A percentile compares a stretch with the other conserved stretches of the same genome.
These are phyloP conservation scores for Xylaria sp. DNA, from an alignment of 2,329 filamentous ascomycete species.

Conservation along the genomic window DNA sequence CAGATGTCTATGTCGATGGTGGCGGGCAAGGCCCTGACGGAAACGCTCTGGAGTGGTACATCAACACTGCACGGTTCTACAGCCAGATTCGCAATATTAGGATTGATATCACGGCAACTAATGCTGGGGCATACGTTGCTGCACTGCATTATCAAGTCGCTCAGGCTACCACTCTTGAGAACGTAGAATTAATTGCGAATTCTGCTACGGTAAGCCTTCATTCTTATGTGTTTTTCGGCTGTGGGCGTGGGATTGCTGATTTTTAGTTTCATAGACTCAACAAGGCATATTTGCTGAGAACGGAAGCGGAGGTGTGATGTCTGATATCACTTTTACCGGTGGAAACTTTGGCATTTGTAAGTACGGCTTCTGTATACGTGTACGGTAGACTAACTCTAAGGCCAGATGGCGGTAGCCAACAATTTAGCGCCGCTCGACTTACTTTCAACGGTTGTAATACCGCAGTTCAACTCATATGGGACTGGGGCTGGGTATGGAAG, in stretches of 20 bases:
- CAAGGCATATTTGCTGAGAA: slow-evolving; percentile 68
- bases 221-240: too few species aligned
- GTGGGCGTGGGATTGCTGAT: slow-evolving; percentile 1
- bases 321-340: slow-evolving; percentile 73
- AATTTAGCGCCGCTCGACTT: slow-evolving; percentile 53
- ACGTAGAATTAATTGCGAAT: slow-evolving; percentile 53
- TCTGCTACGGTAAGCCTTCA: slow-evolving; percentile 14
- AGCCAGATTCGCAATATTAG: slow-evolving; percentile 62
- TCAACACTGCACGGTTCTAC: slow-evolving; percentile 62
- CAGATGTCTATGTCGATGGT: background rate
- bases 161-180: slow-evolving; percentile 65
- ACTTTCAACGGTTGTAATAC: slow-evolving; percentile 53
- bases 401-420: slow-evolving; percentile 48
- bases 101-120: slow-evolving; percentile 58
- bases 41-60: background rate
- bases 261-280: slow-evolving; percentile 40
- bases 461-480: slow-evolving; percentile 74
- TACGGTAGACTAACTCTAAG: slow-evolving; percentile 72
- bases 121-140: slow-evolving; percentile 49
- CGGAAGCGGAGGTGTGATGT: slow-evolving; percentile 69
- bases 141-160: slow-evolving; percentile 72
- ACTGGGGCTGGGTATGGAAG: slow-evolving; percentile 79
- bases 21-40: slow-evolving; percentile 1
- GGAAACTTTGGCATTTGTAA: slow-evolving; percentile 71
- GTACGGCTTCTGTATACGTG: slow-evolving; percentile 49